Evolutionary conservation across 257 asterid species (phyloP).

Genomic region (Sherardia arvensis): DNA sequence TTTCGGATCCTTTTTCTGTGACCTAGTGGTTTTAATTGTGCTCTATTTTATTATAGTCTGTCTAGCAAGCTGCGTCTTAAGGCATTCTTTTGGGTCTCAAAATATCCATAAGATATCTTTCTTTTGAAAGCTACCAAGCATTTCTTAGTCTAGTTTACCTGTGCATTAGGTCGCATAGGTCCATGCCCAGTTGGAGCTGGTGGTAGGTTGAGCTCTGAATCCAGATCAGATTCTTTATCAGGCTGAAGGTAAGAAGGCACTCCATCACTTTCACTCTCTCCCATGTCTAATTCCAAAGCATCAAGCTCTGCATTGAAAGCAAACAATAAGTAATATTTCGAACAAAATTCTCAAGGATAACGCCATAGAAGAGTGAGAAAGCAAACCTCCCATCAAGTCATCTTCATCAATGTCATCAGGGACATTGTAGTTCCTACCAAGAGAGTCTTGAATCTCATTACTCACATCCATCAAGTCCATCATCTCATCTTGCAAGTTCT

Average conservation of each 20-base stretch:
- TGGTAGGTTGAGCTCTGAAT: constrained; percentile 77
- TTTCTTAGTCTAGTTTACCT: constrained; percentile 34
- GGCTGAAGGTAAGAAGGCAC: constrained; percentile 95
- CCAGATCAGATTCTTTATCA: constrained; percentile 66
- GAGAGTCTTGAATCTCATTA: constrained; percentile 91
- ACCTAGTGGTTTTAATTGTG: neutral
- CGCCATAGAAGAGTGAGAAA: no score
- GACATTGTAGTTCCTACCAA: constrained; percentile 88
- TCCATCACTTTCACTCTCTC: constrained; percentile 80
- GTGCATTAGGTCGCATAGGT: constrained; percentile 37
- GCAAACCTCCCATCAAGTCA: constrained; percentile 91
- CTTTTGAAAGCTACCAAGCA: neutral
- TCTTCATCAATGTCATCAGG: constrained; percentile 98
- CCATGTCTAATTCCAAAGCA: constrained; percentile 99
- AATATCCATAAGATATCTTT: neutral
- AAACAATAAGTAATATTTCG: neutral
- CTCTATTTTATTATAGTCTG: neutral
- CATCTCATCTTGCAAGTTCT: constrained; percentile 98
- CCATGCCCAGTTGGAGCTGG: constrained; percentile 79
- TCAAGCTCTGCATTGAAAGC: constrained; percentile 63
- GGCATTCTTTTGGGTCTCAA: neutral
- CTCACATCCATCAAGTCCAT: constrained; percentile 99
- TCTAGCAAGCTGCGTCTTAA: neutral
- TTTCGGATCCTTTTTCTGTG: neutral
- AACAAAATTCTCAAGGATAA: neutral